Evolutionary conservation across 2,329 filamentous ascomycete species (phyloP).

Genomic region (Phaeosphaeria sp.): DNA sequence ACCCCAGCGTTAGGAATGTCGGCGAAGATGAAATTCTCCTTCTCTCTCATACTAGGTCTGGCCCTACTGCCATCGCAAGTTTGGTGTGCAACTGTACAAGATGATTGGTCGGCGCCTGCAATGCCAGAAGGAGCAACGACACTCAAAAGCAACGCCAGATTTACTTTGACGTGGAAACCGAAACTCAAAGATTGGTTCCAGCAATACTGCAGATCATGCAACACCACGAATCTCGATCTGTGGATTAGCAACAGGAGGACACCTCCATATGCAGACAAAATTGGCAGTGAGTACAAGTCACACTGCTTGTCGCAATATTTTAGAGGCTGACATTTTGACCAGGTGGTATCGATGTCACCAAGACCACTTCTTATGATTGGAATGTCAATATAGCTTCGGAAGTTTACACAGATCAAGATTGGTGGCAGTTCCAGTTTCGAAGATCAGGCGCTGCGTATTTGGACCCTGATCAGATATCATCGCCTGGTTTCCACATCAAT

Average conservation of each 20-base stretch:
- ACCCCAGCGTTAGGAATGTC: background rate
- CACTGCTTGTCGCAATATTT: background rate
- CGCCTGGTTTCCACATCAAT: slow-evolving; percentile 19
- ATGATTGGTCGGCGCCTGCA: slow-evolving; percentile 24
- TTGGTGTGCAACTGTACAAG: slow-evolving; percentile 22
- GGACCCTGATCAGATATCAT: slow-evolving; percentile 18
- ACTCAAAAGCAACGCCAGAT: slow-evolving; percentile 17
- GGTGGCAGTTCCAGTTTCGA: slow-evolving; percentile 23
- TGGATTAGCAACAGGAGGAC: slow-evolving; percentile 22
- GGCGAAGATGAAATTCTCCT: slow-evolving; percentile 6
- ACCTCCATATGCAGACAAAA: slow-evolving; percentile 15
- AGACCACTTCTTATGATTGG: slow-evolving; percentile 19
- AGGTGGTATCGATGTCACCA: slow-evolving; percentile 20
- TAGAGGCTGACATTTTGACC: slow-evolving; percentile 1
- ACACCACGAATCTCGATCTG: slow-evolving; percentile 19
- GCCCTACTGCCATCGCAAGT: slow-evolving; percentile 8
- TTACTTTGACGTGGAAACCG: slow-evolving; percentile 21
- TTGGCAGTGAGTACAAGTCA: slow-evolving; percentile 10
- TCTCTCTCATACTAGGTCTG: slow-evolving; percentile 5
- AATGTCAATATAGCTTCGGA: slow-evolving; percentile 20
- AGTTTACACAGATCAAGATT: slow-evolving; percentile 13
- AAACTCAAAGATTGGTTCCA: slow-evolving; percentile 10
- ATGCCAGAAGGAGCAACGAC: slow-evolving; percentile 19
- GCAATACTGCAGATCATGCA: slow-evolving; percentile 14
- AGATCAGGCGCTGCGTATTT: slow-evolving; percentile 8